phyloP scores from a whole-genome alignment of 75 land plant genomes.

The Azolla pinnata region DNA sequence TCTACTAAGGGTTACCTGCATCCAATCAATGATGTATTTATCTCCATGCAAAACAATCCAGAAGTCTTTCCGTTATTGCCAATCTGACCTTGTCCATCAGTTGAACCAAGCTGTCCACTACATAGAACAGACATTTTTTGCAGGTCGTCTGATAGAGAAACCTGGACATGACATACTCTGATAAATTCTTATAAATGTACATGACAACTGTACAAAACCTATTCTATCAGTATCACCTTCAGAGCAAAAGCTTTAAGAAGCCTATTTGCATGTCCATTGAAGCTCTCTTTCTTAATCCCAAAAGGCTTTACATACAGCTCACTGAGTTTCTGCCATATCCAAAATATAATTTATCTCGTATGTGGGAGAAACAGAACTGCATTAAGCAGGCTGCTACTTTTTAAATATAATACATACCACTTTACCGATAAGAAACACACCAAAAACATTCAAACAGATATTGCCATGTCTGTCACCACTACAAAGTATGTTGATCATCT shows the following conservation, averaged over 20 bases:
- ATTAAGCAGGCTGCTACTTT: not conserved
- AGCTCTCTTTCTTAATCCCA: constrained; percentile 9
- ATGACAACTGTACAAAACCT: not conserved
- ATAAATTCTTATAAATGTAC: not conserved
- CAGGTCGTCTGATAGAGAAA: constrained; percentile 75
- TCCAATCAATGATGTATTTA: constrained; percentile 62
- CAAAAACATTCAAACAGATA: constrained; percentile 87
- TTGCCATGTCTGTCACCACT: constrained; percentile 86
- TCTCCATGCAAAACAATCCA: constrained; percentile 53
- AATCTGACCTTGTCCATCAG: not conserved
- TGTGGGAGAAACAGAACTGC: too few relatives aligned
- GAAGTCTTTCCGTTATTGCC: not conserved
- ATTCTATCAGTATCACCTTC: constrained; percentile 41
- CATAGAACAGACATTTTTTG: constrained; percentile 52
- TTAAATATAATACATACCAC: constrained; percentile 47
- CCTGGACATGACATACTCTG: constrained; percentile 25
- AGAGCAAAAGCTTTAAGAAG: constrained; percentile 41
- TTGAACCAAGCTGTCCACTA: constrained; percentile 32
- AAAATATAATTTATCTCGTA: not conserved
- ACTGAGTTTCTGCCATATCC: constrained; percentile 40
- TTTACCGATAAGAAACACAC: constrained; percentile 89
- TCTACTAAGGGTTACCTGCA: too few relatives aligned
- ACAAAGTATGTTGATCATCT: constrained; percentile 73
- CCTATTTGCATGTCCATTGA: constrained; percentile 8
- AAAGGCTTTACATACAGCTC: constrained; percentile 17